These are phyloP conservation scores for Desmodesmus armatus DNA, from an alignment of 139 green algal genomes.

Conservation along the genomic window DNA sequence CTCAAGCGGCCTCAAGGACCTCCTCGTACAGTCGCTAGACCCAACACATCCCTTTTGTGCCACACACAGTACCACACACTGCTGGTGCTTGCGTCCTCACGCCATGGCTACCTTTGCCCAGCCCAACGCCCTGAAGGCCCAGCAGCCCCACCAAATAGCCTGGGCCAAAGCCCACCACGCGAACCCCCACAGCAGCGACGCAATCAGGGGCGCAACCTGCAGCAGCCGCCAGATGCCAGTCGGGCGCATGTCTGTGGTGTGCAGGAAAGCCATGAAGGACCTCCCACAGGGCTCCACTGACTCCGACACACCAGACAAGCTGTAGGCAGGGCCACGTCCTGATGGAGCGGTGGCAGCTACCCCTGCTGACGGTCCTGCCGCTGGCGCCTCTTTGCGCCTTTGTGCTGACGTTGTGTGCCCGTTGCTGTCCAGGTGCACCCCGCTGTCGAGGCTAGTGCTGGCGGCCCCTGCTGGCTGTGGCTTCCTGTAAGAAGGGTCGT, in stretches of 20 bases:
- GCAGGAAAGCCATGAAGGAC: conserved; percentile 15
- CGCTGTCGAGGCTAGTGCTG: not conserved
- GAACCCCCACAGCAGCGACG: not conserved
- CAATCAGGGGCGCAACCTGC: conserved; percentile 11
- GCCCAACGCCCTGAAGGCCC: conserved; percentile 8
- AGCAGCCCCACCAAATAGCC: not conserved
- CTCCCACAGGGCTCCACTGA: not conserved
- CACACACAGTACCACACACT: no score
- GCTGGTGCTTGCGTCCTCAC: no score
- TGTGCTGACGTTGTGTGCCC: no score
- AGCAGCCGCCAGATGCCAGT: conserved; percentile 9
- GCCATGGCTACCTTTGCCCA: not conserved
- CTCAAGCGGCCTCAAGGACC: no score
- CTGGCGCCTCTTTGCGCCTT: no score
- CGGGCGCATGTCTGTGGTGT: not conserved
- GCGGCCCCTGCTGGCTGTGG: no score
- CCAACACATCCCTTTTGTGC: no score
- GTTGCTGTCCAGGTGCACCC: not conserved
- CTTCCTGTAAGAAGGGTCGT: no score
- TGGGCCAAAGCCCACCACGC: not conserved
- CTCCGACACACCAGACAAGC: not conserved
- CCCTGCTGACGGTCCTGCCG: not conserved
- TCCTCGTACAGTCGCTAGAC: no score
- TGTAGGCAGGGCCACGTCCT: no score
- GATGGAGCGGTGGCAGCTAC: not conserved